Evolutionary conservation across 495 filamentous ascomycete species (phyloP).

Genomic region (Podospora pseudocomata): DNA sequence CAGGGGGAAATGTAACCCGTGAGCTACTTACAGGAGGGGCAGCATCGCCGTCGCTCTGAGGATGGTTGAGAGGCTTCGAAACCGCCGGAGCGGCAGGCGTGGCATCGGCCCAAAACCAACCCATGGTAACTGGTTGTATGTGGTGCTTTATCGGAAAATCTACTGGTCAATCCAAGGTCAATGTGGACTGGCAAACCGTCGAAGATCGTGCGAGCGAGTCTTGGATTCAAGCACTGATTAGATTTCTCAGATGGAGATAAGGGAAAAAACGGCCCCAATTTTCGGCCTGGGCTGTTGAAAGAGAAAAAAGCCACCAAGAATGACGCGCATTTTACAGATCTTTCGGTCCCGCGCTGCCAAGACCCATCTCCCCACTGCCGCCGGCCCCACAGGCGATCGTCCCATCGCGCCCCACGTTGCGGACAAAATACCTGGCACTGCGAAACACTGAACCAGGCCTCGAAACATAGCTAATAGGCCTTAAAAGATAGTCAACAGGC

Average conservation of each 20-base stretch:
- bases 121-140: constrained; percentile 54
- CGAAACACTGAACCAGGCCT: too few species aligned
- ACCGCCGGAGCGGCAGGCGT: constrained; percentile 38
- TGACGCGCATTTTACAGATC: constrained; percentile 18
- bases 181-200: not conserved
- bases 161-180: not conserved
- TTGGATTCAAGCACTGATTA: not conserved
- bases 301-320: constrained; percentile 6
- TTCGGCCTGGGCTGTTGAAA: not conserved
- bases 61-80: constrained; percentile 24
- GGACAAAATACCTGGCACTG: too few species aligned
- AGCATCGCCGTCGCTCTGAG: constrained; percentile 43
- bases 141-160: not conserved
- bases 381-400: not conserved
- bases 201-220: not conserved
- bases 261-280: constrained; percentile 16
- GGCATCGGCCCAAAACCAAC: constrained; percentile 97
- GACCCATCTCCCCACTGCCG: not conserved
- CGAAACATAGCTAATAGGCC: too few species aligned
- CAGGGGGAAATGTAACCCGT: not conserved
- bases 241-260: constrained; percentile 7
- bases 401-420: not conserved
- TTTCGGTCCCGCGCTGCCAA: constrained; percentile 7
- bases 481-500: too few species aligned
- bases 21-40: constrained; percentile 61